Base-by-base conservation (phyloP, 1,284 basidiomycete species). In the Xerocomus nothofagi region DNA sequence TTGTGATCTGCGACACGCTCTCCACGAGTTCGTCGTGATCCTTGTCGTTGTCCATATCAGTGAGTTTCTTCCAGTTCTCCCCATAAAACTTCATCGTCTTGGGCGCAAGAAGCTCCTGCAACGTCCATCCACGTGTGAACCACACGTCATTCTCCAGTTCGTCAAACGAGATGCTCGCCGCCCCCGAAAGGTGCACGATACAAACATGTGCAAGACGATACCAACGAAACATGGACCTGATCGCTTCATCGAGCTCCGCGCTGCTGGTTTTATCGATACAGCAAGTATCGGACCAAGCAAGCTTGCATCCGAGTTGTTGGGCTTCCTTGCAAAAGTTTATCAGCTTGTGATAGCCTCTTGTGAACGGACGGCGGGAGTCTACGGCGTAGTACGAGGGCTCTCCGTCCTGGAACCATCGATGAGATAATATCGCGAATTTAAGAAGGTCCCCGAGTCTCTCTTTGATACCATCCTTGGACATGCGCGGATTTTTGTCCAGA, bases 21-120 rank as follows among this genome's bases (percentile, higher is more conserved):
- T 31, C 11, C 48, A 60, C 41, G 26, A 56, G 26, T 0, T 33
- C 37, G 11, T 21, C 1, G 15, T 61, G 36, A 17, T 56, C 38
- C 45, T 60, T 62, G 47, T 63, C 60, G 31, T 64, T 58, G n/a
- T n/a, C n/a, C n/a, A n/a, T n/a, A n/a, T n/a, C n/a, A n/a, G n/a
- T n/a, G n/a, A n/a, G n/a, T n/a, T n/a, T n/a, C n/a, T n/a, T n/a
- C 60, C 58, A 62, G 36, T 44, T 6, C 2, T 26, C 50, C 20
- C 30, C 39, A 27, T 59, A 59, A 14, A 63, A 61, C 36, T 61
- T 54, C 49, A 61, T 43, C 9, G 17, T 47, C 3, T 23, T 18
- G 6, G 62, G 58, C 0, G 63, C 63, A 14, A 63, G 59, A n/a
- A 61, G 24, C 33, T 61, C 57, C 6, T 62, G 60, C 4, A 53